These are phyloP conservation scores for Tetradesmus obliquus DNA, from an alignment of 139 green algal species.

Conservation along the genomic window DNA sequence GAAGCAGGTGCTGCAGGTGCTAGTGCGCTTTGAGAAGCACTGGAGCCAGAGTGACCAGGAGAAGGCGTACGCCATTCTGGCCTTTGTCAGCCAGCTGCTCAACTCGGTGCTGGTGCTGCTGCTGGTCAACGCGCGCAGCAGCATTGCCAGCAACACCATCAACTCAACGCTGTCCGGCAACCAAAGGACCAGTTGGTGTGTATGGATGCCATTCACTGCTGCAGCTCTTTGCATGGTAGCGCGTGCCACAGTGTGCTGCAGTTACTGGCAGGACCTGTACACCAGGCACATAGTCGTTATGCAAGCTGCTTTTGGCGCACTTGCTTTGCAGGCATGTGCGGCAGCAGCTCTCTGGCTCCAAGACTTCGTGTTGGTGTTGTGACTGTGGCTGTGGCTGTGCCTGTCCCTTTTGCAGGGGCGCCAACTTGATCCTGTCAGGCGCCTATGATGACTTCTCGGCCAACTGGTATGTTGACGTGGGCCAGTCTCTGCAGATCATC, in stretches of 20 bases:
- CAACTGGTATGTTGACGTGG: slow-evolving; percentile 61
- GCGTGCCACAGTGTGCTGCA: not conserved
- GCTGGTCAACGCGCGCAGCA: slow-evolving; percentile 54
- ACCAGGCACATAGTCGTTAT: not conserved
- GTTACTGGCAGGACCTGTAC: not conserved
- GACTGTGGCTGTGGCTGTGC: not conserved
- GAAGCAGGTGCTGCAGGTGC: slow-evolving; percentile 52
- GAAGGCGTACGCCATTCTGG: slow-evolving; percentile 54
- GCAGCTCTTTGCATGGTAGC: not conserved
- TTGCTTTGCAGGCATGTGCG: not conserved
- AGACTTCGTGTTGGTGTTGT: not conserved
- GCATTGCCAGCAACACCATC: slow-evolving; percentile 20
- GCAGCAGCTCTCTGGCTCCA: not conserved
- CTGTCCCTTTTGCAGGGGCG: not conserved
- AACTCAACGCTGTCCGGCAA: not conserved
- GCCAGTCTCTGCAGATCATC: slow-evolving; percentile 53
- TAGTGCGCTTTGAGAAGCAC: slow-evolving; percentile 59
- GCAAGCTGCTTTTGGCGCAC: no score
- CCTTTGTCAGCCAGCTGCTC: slow-evolving; percentile 53
- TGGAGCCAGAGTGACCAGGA: slow-evolving; percentile 58
- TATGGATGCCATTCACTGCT: not conserved
- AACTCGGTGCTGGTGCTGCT: slow-evolving; percentile 67
- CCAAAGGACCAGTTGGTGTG: slow-evolving; percentile 23
- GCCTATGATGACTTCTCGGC: slow-evolving; percentile 60
- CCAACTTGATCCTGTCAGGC: slow-evolving; percentile 29